Evolutionary conservation across 1,284 basidiomycete genomes (phyloP), one percentile per base, ranked within the genome.

Genomic region (Malassezia brasiliensis): DNA sequence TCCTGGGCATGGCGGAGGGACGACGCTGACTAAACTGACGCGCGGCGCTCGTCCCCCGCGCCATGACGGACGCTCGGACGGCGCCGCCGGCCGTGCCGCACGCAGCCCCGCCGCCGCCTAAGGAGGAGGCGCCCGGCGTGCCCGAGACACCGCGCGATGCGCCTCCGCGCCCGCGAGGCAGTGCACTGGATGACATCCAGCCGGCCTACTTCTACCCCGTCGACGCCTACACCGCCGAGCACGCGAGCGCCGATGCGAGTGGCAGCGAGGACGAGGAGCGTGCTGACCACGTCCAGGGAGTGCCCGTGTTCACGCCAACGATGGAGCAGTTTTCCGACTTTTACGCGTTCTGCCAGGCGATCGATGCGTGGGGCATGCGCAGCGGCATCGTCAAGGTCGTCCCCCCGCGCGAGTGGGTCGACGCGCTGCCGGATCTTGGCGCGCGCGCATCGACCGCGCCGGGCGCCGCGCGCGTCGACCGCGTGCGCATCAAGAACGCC

Each of bases 241-340:
- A 15, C 32, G 11, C 5, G 20, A 14, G 19, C 39, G 20, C 14
- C 28, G 28, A 28, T 20, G 42, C 14, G 14, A 15, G 59, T 19
- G 64, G 65, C 8, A 68, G 65, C 20, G 55, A 32, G 47, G 12
- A 10, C 14, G 40, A 42, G 15, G 17, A 12, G 30, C 10, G 28
- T 31, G 12, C 14, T 30, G 32, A 35, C 40, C n/a, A 20, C 28
- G n/a, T 60, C 25, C 63, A 66, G 9, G 72, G 68, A 19, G 54
- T 74, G 15, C 72, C 72, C 38, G 70, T 74, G n/a, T 74, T 74
- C 39, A 50, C 65, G 47, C 72, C 72, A 10, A 72, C 70, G 17
- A 68, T 72, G 65, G 64, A 62, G 42, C 64, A 72, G 45, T 74
- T 74, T 44, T 44, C 53, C 14, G 69, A 74, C 62, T 74, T 74